Conservation (phyloP, 2,329 filamentous ascomycete species). For the Phialophora chinensis region DNA sequence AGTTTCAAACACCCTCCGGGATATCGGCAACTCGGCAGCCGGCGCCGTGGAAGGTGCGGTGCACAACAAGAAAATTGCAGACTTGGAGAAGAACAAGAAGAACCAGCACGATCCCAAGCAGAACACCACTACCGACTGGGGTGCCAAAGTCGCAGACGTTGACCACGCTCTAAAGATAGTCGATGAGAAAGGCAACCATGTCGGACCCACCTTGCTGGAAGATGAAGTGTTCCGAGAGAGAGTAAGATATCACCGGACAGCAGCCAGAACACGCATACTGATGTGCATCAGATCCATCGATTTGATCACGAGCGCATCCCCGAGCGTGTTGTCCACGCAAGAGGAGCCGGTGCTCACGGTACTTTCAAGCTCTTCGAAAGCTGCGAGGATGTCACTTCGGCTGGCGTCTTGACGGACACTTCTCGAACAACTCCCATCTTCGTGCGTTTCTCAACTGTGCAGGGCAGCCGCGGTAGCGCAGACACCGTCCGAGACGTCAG, state of each 20-base stretch:
- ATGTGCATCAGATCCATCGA: slow-evolving; percentile 55
- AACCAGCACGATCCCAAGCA: slow-evolving; percentile 61
- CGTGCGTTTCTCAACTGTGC: slow-evolving; percentile 77
- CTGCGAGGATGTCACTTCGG: slow-evolving; percentile 66
- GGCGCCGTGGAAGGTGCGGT: slow-evolving; percentile 27
- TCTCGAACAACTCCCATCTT: slow-evolving; percentile 71
- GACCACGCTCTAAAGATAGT: slow-evolving; percentile 78
- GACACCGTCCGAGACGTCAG: slow-evolving; percentile 85
- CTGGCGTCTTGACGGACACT: slow-evolving; percentile 71
- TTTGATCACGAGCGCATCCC: slow-evolving; percentile 78
- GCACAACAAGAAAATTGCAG: slow-evolving; percentile 43
- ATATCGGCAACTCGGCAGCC: slow-evolving; percentile 27
- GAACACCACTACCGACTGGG: slow-evolving; percentile 76
- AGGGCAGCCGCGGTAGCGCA: slow-evolving; percentile 75
- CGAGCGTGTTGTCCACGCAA: slow-evolving; percentile 71
- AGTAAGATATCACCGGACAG: slow-evolving; percentile 50
- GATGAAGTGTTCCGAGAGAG: slow-evolving; percentile 76
- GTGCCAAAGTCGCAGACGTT: slow-evolving; percentile 72
- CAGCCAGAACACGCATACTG: background rate
- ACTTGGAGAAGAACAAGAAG: slow-evolving; percentile 60
- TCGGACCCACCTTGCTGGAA: slow-evolving; percentile 72
- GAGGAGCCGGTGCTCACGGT: slow-evolving; percentile 69
- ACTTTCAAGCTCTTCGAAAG: slow-evolving; percentile 70
- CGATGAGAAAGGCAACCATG: slow-evolving; percentile 60
- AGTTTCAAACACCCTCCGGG: slow-evolving; percentile 26